phyloP scores from a whole-genome alignment of 768 basidiomycete genomes.

The Pisolithus sp. region DNA sequence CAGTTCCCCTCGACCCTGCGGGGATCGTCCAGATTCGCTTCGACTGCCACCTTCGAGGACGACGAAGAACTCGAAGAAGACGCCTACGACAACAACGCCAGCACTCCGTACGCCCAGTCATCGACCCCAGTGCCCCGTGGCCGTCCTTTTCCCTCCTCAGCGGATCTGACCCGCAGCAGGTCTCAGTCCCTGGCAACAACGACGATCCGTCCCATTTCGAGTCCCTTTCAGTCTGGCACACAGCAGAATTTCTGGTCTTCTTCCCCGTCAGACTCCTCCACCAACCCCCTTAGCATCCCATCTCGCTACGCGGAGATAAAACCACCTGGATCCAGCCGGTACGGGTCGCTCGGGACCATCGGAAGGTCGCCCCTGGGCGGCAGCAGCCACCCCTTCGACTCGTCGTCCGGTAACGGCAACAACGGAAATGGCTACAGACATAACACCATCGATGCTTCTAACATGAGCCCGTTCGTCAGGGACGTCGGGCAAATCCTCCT shows the following conservation, averaged over 20 bases:
- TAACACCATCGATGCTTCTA: slow-evolving; percentile 49
- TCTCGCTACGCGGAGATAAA: slow-evolving; percentile 56
- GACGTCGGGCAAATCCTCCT: slow-evolving; percentile 74
- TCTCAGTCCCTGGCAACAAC: slow-evolving; percentile 67
- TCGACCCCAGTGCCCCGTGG: slow-evolving; percentile 41
- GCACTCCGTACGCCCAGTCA: slow-evolving; percentile 38
- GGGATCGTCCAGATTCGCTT: slow-evolving; percentile 55
- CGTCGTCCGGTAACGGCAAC: slow-evolving; percentile 41
- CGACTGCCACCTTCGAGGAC: slow-evolving; percentile 13
- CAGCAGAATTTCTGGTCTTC: too few species aligned
- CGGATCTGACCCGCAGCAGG: slow-evolving; percentile 62
- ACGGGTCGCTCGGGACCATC: slow-evolving; percentile 52
- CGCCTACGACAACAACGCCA: slow-evolving; percentile 45
- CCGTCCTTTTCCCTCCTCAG: slow-evolving; percentile 44
- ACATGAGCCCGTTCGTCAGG: slow-evolving; percentile 78
- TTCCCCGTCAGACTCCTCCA: too few species aligned
- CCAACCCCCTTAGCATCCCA: slow-evolving; percentile 52
- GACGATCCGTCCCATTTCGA: slow-evolving; percentile 46
- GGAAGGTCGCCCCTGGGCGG: slow-evolving; percentile 53
- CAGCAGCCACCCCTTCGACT: slow-evolving; percentile 31
- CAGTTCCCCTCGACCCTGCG: slow-evolving; percentile 64
- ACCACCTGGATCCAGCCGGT: slow-evolving; percentile 57
- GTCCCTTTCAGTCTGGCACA: slow-evolving; percentile 28
- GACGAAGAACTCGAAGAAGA: slow-evolving; percentile 43
- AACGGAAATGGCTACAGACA: slow-evolving; percentile 37